A percentile compares a stretch with the other conserved stretches of the same genome.
Evolutionary conservation across 1,284 basidiomycete genomes (phyloP).

Genomic region (Apiotrichum veenhuisii): DNA sequence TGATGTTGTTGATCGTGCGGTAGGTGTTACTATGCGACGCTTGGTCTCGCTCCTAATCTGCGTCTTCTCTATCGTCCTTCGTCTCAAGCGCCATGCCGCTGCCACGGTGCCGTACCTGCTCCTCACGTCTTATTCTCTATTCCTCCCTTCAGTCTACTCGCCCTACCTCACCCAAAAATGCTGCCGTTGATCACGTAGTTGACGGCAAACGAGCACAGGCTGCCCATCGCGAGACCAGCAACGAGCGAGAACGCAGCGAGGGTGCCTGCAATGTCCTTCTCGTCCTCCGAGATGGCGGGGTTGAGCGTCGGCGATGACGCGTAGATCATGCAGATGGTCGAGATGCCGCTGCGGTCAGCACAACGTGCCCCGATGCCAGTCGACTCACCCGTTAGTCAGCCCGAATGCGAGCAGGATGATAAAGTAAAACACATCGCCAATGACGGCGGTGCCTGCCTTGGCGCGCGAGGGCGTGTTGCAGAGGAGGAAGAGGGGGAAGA

Average conservation of each 20-base stretch:
- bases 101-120: too few relatives aligned
- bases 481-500: constrained; percentile 76
- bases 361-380: constrained; percentile 45
- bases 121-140: too few relatives aligned
- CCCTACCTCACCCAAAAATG: constrained; percentile 18
- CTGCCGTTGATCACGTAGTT: constrained; percentile 31
- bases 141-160: neutral
- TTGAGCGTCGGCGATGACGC: constrained; percentile 45
- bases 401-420: constrained; percentile 67
- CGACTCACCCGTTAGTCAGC: constrained; percentile 67
- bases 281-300: constrained; percentile 52
- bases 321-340: constrained; percentile 46
- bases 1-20: neutral
- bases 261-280: constrained; percentile 77
- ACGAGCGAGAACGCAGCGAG: constrained; percentile 73
- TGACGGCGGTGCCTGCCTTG: constrained; percentile 54
- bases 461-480: constrained; percentile 58
- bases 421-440: constrained; percentile 71
- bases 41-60: too few relatives aligned
- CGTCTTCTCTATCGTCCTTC: too few relatives aligned
- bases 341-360: constrained; percentile 36
- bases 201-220: constrained; percentile 72
- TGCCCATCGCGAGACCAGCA: constrained; percentile 68
- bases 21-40: too few relatives aligned
- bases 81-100: too few relatives aligned